Evolutionary conservation across 2,329 filamentous ascomycete genomes (phyloP).

Genomic region (Lojkania enalia): DNA sequence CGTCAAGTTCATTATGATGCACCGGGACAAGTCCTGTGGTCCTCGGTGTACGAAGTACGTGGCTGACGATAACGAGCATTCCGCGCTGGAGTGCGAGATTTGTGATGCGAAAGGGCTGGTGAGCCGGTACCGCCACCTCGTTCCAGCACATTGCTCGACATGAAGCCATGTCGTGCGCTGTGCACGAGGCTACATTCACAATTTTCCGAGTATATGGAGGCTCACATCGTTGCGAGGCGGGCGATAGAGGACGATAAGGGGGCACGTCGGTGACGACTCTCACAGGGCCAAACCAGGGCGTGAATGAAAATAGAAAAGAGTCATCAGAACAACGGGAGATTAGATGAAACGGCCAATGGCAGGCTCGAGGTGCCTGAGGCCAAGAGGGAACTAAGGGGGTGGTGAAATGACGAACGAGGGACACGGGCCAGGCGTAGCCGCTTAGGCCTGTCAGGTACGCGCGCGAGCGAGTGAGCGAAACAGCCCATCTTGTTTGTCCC

Average conservation of each 20-base stretch:
- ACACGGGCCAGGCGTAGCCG: conserved; percentile 26
- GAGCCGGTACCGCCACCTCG: conserved; percentile 3
- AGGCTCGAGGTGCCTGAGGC: conserved; percentile 29
- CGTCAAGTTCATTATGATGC: neutral
- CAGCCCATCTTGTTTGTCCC: conserved; percentile 21
- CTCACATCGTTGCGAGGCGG: neutral
- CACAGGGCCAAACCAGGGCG: conserved; percentile 7
- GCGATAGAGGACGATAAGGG: conserved; percentile 8
- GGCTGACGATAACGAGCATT: neutral
- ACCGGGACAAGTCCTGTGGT: neutral
- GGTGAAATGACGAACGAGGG: conserved; percentile 26
- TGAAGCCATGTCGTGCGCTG: neutral
- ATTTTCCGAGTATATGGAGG: conserved; percentile 11
- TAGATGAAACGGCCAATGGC: conserved; percentile 33
- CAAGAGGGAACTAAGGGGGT: conserved; percentile 22
- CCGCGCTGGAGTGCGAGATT: conserved; percentile 5
- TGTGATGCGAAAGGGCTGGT: conserved; percentile 4
- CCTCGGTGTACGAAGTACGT: neutral
- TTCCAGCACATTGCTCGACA: neutral
- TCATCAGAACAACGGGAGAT: conserved; percentile 29
- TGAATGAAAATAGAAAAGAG: conserved; percentile 24
- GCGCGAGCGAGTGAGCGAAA: conserved; percentile 10
- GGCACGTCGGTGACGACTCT: neutral
- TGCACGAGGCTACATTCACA: conserved; percentile 1
- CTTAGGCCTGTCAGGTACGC: conserved; percentile 11